Base-by-base conservation (phyloP, 768 basidiomycete genomes). In the Suillus clintonianus region DNA sequence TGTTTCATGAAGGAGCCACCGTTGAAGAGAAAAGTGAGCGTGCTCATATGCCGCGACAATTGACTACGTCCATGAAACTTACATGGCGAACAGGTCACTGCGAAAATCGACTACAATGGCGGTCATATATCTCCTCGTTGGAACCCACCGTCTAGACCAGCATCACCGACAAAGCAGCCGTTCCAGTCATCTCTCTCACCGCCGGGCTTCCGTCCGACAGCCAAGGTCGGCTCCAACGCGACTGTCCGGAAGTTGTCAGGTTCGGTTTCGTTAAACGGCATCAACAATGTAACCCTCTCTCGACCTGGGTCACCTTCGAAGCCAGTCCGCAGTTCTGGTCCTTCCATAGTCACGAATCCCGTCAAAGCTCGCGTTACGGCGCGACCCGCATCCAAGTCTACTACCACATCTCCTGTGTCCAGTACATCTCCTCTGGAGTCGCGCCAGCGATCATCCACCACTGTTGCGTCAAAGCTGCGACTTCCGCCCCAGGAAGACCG, bases 161-260 rank as follows among this genome's bases (percentile, higher is more conserved):
- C 73, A 11, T 88, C 87, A 10, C 85, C 85, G 17, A 70, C 75
- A 64, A 86, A 83, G 70, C 66, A 65, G n/a, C 70, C 68, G 10
- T 69, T 70, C 13, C 55, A 69, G 2, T 64, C 72, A 19, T 68
- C 71, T 2, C 69, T 71, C 27, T 70, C 79, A 0, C 73, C 74
- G 1, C 65, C 73, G 13, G 65, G 68, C 48, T 67, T 77, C 45
- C 73, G 84, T 61, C 85, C 86, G 15, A 89, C 80, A 71, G 87
- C 86, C 63, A 90, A 87, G 74, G 79, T 90, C 43, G 89, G 86
- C 68, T 82, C 78, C 64, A 85, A 79, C 67, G 85, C 85, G 41
- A 81, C 82, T 4, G 60, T 72, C 53, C 71, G 76, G 42, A 76
- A 73, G 50, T 53, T 66, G 1, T 65, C 71, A 53, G 69, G 72